Base-by-base conservation (phyloP, 495 filamentous ascomycete species). In the Neurospora sp. region DNA sequence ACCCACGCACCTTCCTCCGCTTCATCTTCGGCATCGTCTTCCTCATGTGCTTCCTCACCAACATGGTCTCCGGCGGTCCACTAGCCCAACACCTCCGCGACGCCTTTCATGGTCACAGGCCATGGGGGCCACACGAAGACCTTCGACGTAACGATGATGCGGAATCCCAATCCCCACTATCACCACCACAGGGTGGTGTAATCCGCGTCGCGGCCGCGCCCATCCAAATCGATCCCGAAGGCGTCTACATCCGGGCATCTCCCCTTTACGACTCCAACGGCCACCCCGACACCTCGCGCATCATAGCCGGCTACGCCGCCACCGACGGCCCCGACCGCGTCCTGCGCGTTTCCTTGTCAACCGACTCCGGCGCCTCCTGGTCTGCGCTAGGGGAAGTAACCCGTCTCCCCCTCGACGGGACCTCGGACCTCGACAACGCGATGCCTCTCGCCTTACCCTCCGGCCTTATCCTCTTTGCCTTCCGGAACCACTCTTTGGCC, bases 371-470 rank as follows among this genome's bases (percentile, higher is more conserved):
- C 38, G 68, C 59, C 22, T 82, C 84, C 27, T 88, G 85, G 84
- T 72, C 69, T 20, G 46, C 35, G 5, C n/a, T 74, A 11, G 84
- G 85, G 14, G 77, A 78, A 53, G 80, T 81, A 11, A 78, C 73
- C 74, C 77, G 75, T 0, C 7, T 16, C 3, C 53, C 53, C 6
- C 70, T 70, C 42, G 70, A 80, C 71, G 73, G 76, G 1, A 79
- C 82, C 5, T 82, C 82, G 39, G 89, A 91, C 73, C 80, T 89
- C 42, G 89, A 90, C 78, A 91, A 91, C 76, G 82, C 85, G 74
- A 87, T 86, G 73, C 79, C 88, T 9, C 82, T 89, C 4, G 86
- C 89, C 70, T 78, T 88, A 0, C 80, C 85, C 2, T 82, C 82
- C 3, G 82, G 83, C 0, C 80, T 81, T 0, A 82, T 91, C 27